Evolutionary conservation across 305 asterid species (phyloP).

Genomic region (Nicotiana rustica): DNA sequence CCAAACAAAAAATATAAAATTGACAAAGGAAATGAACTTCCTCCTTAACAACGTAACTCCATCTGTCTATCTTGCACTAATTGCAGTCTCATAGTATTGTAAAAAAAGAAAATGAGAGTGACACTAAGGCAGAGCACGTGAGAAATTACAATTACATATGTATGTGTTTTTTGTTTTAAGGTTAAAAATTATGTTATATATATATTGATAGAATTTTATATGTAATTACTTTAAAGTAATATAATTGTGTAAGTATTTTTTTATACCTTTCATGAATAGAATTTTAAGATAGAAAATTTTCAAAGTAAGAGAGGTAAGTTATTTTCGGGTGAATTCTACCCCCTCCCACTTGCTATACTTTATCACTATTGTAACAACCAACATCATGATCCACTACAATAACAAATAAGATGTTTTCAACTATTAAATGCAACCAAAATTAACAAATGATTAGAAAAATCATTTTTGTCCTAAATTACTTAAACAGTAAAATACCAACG

Average conservation of each 20-base stretch:
- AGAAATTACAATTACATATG: neutral
- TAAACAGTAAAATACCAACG: neutral
- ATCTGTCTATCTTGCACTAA: neutral
- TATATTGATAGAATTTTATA: neutral
- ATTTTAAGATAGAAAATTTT: neutral
- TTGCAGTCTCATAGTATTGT: neutral
- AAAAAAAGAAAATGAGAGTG: neutral
- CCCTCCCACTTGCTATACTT: neutral
- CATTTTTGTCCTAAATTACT: neutral
- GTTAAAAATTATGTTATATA: neutral
- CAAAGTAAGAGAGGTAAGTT: neutral
- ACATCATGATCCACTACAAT: constrained; percentile 28
- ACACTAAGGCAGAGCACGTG: neutral
- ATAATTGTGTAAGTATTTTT: no score
- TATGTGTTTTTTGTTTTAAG: neutral
- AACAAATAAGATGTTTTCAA: neutral
- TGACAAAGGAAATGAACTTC: neutral
- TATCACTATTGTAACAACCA: constrained; percentile 25
- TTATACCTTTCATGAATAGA: no score
- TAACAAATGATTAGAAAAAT: constrained; percentile 32
- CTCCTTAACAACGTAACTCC: neutral
- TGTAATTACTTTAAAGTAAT: no score
- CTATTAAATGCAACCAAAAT: neutral
- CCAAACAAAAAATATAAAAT: neutral
- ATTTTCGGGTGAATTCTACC: neutral